Evolutionary conservation across 2,329 filamentous ascomycete species (phyloP), one percentile per base, ranked within the genome.

Genomic region (Sclerotinia trifoliorum): DNA sequence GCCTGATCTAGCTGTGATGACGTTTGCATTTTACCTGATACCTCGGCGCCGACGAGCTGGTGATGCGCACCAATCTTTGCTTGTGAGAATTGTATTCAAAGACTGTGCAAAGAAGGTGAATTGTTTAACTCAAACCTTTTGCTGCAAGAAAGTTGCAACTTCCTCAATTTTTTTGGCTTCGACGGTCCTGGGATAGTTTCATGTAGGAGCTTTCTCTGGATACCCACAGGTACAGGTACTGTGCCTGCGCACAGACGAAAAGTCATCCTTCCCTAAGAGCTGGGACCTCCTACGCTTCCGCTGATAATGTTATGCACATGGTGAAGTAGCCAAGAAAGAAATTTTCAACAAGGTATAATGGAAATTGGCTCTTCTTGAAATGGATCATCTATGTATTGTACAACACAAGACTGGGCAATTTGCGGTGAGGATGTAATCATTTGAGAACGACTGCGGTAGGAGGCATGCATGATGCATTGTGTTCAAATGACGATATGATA

Each of bases 21-120:
- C 29, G 29, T 46, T 32, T 51, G 21, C 60, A 62, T 62, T 62
- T 49, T 49, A 19, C 58, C 44, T 44, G 26, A 13, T 44, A 62
- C 29, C 26, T 49, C 58, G 58, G 58, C 44, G 26, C 49, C 3
- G 19, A 10, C 21, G 29, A 21, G 29, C 13, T 35, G 2, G 3
- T 17, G 5, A 15, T 21, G 29, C 2, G 15, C 15, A 39, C 5
- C 39, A 3, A n/a, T 26, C 6, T 62, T 51, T 10, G 60, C 60
- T 51, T 35, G 44, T 62, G 29, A 24, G 29, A 49, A 35, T 49
- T 13, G 17, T 6, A 24, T 13, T 10, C 58, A 48, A 7, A 2
- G 15, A 29, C 29, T 32, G 32, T 35, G 17, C 29, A 35, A 21
- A 5, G 11, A n/a, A 21, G 2, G 39, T 17, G 21, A 17, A 39